Conservation (phyloP, 2,329 filamentous ascomycete genomes). For the Alternaria sp. region DNA sequence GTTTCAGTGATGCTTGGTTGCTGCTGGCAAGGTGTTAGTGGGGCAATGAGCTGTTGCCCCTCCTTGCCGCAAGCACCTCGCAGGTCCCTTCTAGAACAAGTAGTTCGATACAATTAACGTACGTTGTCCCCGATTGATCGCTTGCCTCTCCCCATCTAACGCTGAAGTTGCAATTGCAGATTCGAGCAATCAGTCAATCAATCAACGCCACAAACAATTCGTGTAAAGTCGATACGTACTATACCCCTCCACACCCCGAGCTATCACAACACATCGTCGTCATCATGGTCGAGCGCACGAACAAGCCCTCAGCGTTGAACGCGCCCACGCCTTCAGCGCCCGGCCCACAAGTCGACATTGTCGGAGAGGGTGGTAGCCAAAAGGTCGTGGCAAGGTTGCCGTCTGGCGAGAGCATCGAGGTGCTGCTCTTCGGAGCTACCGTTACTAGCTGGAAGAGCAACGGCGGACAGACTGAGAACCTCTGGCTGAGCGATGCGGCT, state of each 20-base stretch:
- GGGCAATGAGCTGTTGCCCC: slow-evolving; percentile 30
- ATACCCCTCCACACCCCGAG: slow-evolving; percentile 13
- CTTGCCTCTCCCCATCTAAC: background rate
- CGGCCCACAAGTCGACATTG: slow-evolving; percentile 77
- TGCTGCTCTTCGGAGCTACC: slow-evolving; percentile 91
- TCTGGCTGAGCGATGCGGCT: slow-evolving; percentile 84
- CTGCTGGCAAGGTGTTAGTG: slow-evolving; percentile 23
- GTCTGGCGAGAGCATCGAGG: slow-evolving; percentile 83
- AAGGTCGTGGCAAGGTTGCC: slow-evolving; percentile 82
- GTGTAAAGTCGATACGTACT: background rate
- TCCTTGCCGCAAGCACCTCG: slow-evolving; percentile 28
- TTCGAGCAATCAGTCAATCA: slow-evolving; percentile 9
- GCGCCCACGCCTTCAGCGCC: slow-evolving; percentile 68
- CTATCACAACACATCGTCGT: slow-evolving; percentile 17
- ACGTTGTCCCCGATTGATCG: slow-evolving; percentile 6
- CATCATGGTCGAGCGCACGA: slow-evolving; percentile 80
- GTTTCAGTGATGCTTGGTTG: slow-evolving; percentile 26
- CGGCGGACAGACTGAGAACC: slow-evolving; percentile 75
- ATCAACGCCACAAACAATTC: background rate
- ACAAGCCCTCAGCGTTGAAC: slow-evolving; percentile 78
- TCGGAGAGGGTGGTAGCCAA: slow-evolving; percentile 74
- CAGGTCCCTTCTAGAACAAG: slow-evolving; percentile 22
- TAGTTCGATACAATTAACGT: slow-evolving; percentile 10
- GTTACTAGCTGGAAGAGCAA: slow-evolving; percentile 92
- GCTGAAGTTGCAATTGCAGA: background rate